Percentiles rank a stretch among this genome's conserved stretches.
Evolutionary conservation across 1,284 basidiomycete genomes (phyloP).

Genomic region (Thelephora terrestris): DNA sequence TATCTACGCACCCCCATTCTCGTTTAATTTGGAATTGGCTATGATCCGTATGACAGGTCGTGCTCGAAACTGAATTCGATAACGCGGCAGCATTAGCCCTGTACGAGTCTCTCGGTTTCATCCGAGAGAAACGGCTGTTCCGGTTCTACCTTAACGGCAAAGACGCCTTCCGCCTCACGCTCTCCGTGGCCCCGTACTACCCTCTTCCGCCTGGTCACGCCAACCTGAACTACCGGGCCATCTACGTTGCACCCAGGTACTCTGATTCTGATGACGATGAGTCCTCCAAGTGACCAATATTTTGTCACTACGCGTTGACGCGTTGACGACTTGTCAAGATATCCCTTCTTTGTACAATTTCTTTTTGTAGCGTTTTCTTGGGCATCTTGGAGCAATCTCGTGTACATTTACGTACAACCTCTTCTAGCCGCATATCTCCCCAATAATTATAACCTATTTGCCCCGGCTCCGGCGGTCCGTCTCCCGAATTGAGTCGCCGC

Average conservation of each 20-base stretch:
- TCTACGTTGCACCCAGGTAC: not conserved
- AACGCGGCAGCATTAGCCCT: slow-evolving; percentile 80
- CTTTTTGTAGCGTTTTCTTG: too few species aligned
- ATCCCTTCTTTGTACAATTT: too few species aligned
- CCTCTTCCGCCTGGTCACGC: not conserved
- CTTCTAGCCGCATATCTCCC: too few species aligned
- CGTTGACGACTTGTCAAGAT: too few species aligned
- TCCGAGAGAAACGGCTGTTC: slow-evolving; percentile 89
- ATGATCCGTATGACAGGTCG: slow-evolving; percentile 46
- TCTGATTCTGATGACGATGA: slow-evolving; percentile 1
- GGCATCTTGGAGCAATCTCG: too few species aligned
- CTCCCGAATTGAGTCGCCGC: too few species aligned
- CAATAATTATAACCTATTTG: too few species aligned
- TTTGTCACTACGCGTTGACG: too few species aligned
- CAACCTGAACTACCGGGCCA: not conserved
- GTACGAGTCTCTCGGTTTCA: slow-evolving; percentile 90
- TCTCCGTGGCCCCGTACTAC: slow-evolving; percentile 36
- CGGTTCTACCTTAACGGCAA: slow-evolving; percentile 96
- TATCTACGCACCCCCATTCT: not conserved
- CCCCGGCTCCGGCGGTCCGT: too few species aligned
- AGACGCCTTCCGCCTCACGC: slow-evolving; percentile 71
- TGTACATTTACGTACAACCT: too few species aligned
- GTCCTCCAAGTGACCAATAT: not conserved
- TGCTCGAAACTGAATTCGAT: slow-evolving; percentile 96
- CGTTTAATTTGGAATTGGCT: slow-evolving; percentile 4